A percentile compares a stretch with the other conserved stretches of the same genome.
Conservation (phyloP, 2,329 filamentous ascomycete genomes). For the Fusarium neocosmosporiellum region DNA sequence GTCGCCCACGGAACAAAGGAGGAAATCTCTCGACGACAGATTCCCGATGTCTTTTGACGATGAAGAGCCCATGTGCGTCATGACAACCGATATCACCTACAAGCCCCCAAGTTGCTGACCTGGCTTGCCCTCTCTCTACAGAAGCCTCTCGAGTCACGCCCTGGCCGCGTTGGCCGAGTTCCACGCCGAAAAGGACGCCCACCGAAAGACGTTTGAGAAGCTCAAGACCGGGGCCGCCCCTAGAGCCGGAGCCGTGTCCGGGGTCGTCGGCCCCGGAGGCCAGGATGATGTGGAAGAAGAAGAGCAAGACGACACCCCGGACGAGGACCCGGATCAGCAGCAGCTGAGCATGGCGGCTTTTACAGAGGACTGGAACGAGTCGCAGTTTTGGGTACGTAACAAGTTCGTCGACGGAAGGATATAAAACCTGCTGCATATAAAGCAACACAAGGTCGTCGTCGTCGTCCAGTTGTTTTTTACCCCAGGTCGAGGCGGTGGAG, state of each 20-base stretch:
- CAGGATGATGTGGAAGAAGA: not conserved
- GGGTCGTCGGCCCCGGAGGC: constrained; percentile 53
- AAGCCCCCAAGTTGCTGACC: constrained; percentile 14
- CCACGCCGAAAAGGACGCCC: constrained; percentile 76
- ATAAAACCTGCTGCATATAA: not conserved
- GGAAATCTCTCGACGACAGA: constrained; percentile 8
- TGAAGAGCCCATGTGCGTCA: constrained; percentile 61
- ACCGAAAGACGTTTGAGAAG: constrained; percentile 74
- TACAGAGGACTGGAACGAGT: constrained; percentile 84
- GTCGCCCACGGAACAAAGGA: not conserved
- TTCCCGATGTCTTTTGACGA: constrained; percentile 50
- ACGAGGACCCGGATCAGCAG: constrained; percentile 62
- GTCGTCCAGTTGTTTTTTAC: constrained; percentile 13
- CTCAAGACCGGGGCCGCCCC: constrained; percentile 51
- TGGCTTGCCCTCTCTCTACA: constrained; percentile 18
- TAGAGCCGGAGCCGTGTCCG: constrained; percentile 24
- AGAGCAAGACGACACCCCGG: constrained; percentile 43
- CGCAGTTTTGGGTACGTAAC: constrained; percentile 80
- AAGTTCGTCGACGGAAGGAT: not conserved
- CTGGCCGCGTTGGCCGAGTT: constrained; percentile 79
- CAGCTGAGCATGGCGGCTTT: constrained; percentile 75
- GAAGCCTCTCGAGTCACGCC: constrained; percentile 71
- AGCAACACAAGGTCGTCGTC: not conserved
- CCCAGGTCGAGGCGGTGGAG: constrained; percentile 23
- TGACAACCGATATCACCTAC: not conserved